Evolutionary conservation across 768 basidiomycete genomes (phyloP), one percentile per base, ranked within the genome.

Genomic region (Artomyces pyxidatus): DNA sequence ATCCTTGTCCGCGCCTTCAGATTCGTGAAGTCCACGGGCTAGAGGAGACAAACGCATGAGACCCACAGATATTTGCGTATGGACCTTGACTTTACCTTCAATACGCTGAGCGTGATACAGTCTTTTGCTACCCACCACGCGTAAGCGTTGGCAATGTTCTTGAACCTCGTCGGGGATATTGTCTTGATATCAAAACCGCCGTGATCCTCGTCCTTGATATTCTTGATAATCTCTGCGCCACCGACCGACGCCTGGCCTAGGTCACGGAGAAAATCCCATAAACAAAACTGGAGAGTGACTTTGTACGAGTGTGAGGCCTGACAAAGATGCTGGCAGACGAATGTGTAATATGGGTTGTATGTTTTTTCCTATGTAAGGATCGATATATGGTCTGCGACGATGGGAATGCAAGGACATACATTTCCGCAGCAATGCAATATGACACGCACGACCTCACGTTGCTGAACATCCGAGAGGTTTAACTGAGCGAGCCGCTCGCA

Each of bases 241-340:
- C 91, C 90, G 29, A 93, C 88, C 26, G 68, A 76, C 9, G 72
- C 76, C 65, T 96, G 91, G 11, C 92, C 95, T 38, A 98, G 70
- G 51, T 89, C 89, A 8, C 95, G 85, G 25, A 98, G 68, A 62
- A 98, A 94, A 63, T 99, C 96, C 96, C 96, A 99, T 6, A 98
- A 68, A 57, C 83, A 89, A 64, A 89, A 98, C 60, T 97, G 96
- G 19, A 97, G 71, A 2, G 96, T 97, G 57, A 97, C 85, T 59
- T 81, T 88, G 71, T 92, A 83, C 4, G 85, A 78, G 61, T 95
- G 91, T 0, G 91, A 83, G 8, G 69, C 70, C 8, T 75, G 72
- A 60, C 89, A 88, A 25, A 97, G 80, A 11, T 89, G 83, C 56
- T 90, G 85, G 53, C 81, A 81, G 30, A 98, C 83, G 42, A 98